phyloP scores from a whole-genome alignment of 140 eudicot genomes.

The Anethum foeniculum region DNA sequence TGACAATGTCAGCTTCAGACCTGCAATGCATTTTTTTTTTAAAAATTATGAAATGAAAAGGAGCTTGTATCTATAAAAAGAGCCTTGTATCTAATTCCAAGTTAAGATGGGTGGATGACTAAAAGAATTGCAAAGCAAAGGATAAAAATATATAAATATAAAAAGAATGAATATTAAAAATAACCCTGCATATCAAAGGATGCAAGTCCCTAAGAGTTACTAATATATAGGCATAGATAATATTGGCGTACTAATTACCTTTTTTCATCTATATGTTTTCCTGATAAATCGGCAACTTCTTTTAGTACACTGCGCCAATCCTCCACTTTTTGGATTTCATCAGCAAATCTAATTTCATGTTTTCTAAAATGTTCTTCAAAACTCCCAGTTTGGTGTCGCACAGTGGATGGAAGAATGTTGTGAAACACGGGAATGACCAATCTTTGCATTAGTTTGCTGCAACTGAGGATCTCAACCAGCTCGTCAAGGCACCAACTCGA shows the following conservation, averaged over 20 bases:
- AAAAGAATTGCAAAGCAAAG: too few relatives aligned
- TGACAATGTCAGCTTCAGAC: not conserved
- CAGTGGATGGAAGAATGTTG: conserved; percentile 1
- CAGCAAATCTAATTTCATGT: not conserved
- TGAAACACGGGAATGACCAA: not conserved
- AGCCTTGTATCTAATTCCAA: too few relatives aligned
- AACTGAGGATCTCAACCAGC: not conserved
- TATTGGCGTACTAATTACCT: not conserved
- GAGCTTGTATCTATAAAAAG: too few relatives aligned
- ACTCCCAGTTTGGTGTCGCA: not conserved
- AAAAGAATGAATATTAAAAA: too few relatives aligned
- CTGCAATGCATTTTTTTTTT: not conserved
- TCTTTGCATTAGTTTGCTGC: not conserved
- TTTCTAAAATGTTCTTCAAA: not conserved
- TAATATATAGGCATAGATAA: too few relatives aligned
- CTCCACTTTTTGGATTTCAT: not conserved
- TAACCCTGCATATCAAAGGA: too few relatives aligned
- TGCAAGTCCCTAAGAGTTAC: too few relatives aligned
- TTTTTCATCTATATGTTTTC: not conserved
- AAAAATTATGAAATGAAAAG: too few relatives aligned
- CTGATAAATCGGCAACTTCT: not conserved
- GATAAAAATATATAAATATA: too few relatives aligned
- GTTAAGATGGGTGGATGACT: too few relatives aligned
- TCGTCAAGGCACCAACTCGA: conserved; percentile 14
- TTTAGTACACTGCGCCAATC: not conserved